Percentiles rank a stretch among this genome's conserved stretches.
These are phyloP conservation scores for Fusarium annulatum DNA, from an alignment of 2,329 filamentous ascomycete species.

Conservation along the genomic window DNA sequence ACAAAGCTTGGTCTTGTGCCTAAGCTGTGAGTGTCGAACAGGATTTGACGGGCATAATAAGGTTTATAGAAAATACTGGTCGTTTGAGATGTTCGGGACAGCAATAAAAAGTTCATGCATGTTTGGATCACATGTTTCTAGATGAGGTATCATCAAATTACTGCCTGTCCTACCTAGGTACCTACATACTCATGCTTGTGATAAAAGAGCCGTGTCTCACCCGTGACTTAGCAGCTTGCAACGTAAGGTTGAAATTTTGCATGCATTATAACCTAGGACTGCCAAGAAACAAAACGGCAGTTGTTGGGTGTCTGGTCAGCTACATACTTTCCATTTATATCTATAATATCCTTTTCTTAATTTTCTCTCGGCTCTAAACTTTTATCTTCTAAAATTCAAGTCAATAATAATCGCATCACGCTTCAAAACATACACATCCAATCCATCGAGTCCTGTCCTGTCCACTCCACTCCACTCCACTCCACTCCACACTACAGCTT, in stretches of 20 bases:
- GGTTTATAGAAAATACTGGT: background rate
- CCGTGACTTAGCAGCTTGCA: background rate
- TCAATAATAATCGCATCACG: background rate
- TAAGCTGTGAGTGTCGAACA: conserved; percentile 58
- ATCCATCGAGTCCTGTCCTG: background rate
- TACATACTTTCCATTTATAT: background rate
- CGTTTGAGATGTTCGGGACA: background rate
- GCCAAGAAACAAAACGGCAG: background rate
- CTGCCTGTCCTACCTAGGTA: too few species aligned
- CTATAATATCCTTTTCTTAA: background rate
- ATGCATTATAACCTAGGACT: background rate
- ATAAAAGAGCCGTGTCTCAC: background rate
- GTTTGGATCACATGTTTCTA: background rate
- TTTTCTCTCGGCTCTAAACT: background rate
- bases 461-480: background rate
- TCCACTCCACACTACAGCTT: conserved; percentile 53
- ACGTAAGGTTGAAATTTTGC: background rate
- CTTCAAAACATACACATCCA: background rate
- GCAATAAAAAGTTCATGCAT: background rate
- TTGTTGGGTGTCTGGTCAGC: background rate
- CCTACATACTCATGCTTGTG: background rate
- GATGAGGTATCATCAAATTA: background rate
- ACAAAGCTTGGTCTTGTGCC: conserved; percentile 64
- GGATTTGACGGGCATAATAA: background rate
- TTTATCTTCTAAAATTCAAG: background rate